Evolutionary conservation across 2,329 filamentous ascomycete species (phyloP), one percentile per base, ranked within the genome.

Genomic region (Dryadomyces quercus-mongolicae): DNA sequence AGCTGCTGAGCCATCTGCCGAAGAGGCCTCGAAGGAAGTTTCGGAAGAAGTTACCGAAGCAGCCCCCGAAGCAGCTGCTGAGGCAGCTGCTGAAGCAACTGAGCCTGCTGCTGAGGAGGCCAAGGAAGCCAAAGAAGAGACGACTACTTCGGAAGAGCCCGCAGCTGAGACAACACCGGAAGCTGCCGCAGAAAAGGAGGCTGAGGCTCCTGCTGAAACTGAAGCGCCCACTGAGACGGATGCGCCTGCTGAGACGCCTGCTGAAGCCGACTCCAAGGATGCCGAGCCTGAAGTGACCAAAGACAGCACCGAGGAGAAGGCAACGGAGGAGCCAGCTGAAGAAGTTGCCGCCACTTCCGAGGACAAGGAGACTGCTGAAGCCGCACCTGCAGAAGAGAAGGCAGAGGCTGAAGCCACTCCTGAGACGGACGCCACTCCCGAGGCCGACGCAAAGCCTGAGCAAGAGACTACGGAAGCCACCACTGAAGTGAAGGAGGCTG

Each of bases 401-500:
- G 15, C 36, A 12, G 36, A 40, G 36, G 36, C 36, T 4, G 36
- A 40, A 40, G 10, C 36, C 15, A 16, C 36, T 40, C 25, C 25
- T 8, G 8, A 31, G 25, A 31, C 25, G 4, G 25, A 31, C 4
- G n/a, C n/a, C n/a, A 31, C 25, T 31, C 8, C 25, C 25, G 25
- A 31, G 25, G 8, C 25, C 25, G 25, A 31, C 25, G 25, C 25
- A 31, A 31, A 31, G 25, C 44, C 21, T 48, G 54, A 25, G 49
- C 13, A 18, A 8, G 25, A 31, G 25, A 8, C 25, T 8, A 31
- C 25, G 25, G 25, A 38, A 45, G 44, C 20, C 20, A 36, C 47
- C n/a, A 59, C 59, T 50, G 54, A 56, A 21, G 46, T 51, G 8
- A 52, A 52, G 45, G 58, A 56, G 16, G 50, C 31, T 22, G 34